These are phyloP conservation scores for Coniochaeta sp. DNA, from an alignment of 2,329 filamentous ascomycete genomes.

Conservation along the genomic window DNA sequence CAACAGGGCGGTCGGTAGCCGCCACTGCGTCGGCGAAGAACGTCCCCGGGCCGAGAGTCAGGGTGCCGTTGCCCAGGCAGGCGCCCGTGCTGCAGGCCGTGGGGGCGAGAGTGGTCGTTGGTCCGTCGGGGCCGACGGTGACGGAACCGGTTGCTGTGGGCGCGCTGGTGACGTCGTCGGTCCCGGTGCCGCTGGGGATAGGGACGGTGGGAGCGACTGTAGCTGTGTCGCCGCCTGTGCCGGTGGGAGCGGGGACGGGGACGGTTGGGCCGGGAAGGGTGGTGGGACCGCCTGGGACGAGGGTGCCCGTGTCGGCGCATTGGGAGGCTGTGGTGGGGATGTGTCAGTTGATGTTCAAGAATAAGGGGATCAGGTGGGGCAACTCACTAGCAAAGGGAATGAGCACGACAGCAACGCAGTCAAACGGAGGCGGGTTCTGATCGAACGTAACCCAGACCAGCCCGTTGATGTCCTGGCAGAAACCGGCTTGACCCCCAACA, in stretches of 20 bases:
- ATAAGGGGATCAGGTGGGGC: background rate
- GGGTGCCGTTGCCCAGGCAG: constrained; percentile 1
- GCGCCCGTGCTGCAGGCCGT: background rate
- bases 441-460: constrained; percentile 15
- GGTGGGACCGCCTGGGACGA: background rate
- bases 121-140: background rate
- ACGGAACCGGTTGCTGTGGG: too few species aligned
- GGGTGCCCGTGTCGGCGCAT: background rate
- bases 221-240: too few species aligned
- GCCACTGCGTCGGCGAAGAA: background rate
- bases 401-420: constrained; percentile 10
- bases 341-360: background rate
- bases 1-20: background rate
- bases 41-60: background rate
- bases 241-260: background rate
- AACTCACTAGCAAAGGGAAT: constrained; percentile 8
- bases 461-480: constrained; percentile 16
- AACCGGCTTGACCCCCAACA: constrained; percentile 15
- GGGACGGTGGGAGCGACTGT: too few species aligned
- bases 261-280: background rate
- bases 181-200: too few species aligned
- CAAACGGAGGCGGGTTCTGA: constrained; percentile 6
- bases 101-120: background rate
- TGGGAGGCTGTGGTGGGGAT: background rate
- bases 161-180: too few species aligned